Base-by-base conservation (phyloP, 495 filamentous ascomycete species). In the Penicillium riverlandense region DNA sequence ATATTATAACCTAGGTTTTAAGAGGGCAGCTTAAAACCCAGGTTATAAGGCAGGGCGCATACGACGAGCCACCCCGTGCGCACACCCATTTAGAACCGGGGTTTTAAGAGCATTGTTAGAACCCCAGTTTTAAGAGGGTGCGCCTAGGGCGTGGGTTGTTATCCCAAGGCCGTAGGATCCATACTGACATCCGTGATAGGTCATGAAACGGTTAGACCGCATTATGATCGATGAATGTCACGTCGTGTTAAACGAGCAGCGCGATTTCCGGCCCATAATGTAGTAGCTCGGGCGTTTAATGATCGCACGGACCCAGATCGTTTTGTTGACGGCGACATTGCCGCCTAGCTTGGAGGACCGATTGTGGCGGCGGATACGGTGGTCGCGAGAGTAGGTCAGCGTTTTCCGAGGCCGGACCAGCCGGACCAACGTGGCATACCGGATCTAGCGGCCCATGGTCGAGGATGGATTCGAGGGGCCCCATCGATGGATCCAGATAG, bases 301-400 rank as follows among this genome's bases (percentile, higher is more conserved):
- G 29, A 15, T 43, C 29, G 31, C 4, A 1, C 7, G 41, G 34
- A 53, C 45, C 12, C 40, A 52, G 38, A 43, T 61, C 34, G 43
- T 61, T 4, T 53, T 52, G 33, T 53, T 61, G 31, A 61, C 53
- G 35, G 57, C 44, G 1, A 61, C 40, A 12, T 37, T 61, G 15
- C 52, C 43, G 0, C 47, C 40, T 2, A 46, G 27, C 16, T 40
- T 47, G 13, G 44, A 54, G 35, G 41, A 36, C 42, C 5, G 14
- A 28, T 29, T 50, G 12, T 46, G 13, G 32, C 40, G 42, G 31
- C 30, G 11, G 16, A 43, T 46, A 1, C 27, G 29, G 10, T 40
- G 14, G 13, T 28, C 30, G 22, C 38, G 22, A 27, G 22, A 40
- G 11, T 5, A 28, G 22, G 28, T 40, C 8, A 40, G 38, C 14